A percentile compares a stretch with the other conserved stretches of the same genome.
These are phyloP conservation scores for Actinomortierella wolfii DNA, from an alignment of 371 early-diverging fungal genomes.

Conservation along the genomic window DNA sequence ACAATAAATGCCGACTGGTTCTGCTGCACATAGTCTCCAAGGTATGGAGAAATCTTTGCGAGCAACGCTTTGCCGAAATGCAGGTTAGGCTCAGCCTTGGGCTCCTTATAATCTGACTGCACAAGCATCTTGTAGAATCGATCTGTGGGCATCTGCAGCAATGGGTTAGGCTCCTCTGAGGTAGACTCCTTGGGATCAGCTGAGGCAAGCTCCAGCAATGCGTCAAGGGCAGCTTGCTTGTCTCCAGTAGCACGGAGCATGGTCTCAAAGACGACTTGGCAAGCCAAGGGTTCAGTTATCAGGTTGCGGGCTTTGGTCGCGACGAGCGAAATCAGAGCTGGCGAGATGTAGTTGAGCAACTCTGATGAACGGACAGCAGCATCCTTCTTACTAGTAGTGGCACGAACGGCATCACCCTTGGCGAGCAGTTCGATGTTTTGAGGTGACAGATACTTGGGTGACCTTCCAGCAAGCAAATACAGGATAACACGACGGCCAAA, in stretches of 20 bases:
- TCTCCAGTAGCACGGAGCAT: slow-evolving; percentile 69
- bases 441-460: slow-evolving; percentile 69
- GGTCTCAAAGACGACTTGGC: slow-evolving; percentile 74
- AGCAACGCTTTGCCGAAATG: slow-evolving; percentile 43
- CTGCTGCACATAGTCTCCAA: slow-evolving; percentile 31
- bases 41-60: slow-evolving; percentile 26
- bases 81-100: slow-evolving; percentile 55
- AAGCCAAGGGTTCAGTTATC: slow-evolving; percentile 65
- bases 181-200: slow-evolving; percentile 51
- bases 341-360: slow-evolving; percentile 61
- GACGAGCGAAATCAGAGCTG: slow-evolving; percentile 64
- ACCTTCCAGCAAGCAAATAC: slow-evolving; percentile 76
- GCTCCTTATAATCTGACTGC: slow-evolving; percentile 59
- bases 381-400: slow-evolving; percentile 75
- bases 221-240: slow-evolving; percentile 52
- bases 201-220: slow-evolving; percentile 53
- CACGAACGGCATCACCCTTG: slow-evolving; percentile 64
- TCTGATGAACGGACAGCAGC: slow-evolving; percentile 65
- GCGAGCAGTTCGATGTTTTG: slow-evolving; percentile 66
- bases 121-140: slow-evolving; percentile 64
- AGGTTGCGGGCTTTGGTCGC: slow-evolving; percentile 55
- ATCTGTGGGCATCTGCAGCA: slow-evolving; percentile 61
- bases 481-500: slow-evolving; percentile 77
- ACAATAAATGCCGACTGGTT: slow-evolving; percentile 56
- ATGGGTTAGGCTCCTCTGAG: slow-evolving; percentile 54